Base-by-base conservation (phyloP, 345 rosid species). In the Eucalyptus fibrosa region DNA sequence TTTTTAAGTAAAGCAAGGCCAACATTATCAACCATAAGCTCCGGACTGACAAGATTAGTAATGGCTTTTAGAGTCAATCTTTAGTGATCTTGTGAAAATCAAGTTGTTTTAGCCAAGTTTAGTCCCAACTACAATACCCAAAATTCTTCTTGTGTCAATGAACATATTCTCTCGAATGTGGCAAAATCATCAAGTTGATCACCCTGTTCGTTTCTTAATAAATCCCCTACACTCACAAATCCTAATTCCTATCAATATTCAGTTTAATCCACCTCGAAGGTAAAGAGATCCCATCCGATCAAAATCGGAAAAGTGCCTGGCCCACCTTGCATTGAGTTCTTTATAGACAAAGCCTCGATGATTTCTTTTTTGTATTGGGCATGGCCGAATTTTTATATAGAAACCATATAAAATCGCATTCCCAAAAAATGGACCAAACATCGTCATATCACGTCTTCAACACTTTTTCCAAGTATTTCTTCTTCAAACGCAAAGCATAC, bases 1-100 rank as follows among this genome's bases (percentile, higher is more conserved):
- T 28, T 6, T 60, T 12, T 5, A 60, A 60, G 32, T 28, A 26
- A 60, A 60, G n/a, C 4, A 60, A 60, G n/a, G n/a, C 4, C 2
- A 60, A 26, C 16, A 60, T 60, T 26, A 60, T 60, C 67, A 60
- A 28, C 7, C 67, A 28, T 26, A 60, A 28, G 4, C 15, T 60
- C 67, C 0, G 0, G n/a, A 60, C 0, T 28, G 0, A 60, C 9
- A 60, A 60, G 16, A 28, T 60, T 0, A 60, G 0, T 60, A 32
- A 60, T 60, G 67, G 0, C 8, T 28, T 26, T 26, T 26, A 26
- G 32, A 60, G 67, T 12, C 32, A 28, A 60, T 26, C 67, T 60
- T 12, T 23, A 24, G 6, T 24, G 30, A 56, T 24, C 30, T 56
- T 24, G 28, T 24, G 62, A 56, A 56, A 56, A 23, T 24, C 67